Base-by-base conservation (phyloP, 805 yeast species). In the Vanderwaltozyma yarrowii region DNA sequence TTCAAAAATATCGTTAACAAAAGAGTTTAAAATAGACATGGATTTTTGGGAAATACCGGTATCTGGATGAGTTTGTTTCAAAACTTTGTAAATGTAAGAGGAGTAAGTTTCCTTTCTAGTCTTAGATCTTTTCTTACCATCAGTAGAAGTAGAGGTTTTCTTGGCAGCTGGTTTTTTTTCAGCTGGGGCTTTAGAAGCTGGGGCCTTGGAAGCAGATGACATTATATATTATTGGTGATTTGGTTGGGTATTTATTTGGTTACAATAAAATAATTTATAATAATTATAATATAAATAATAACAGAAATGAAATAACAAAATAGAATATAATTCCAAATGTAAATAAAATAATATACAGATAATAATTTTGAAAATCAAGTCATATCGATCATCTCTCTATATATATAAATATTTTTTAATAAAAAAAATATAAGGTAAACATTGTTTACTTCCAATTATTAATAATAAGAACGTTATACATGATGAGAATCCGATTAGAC, bases 11-110 rank as follows among this genome's bases (percentile, higher is more conserved):
- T 89, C 96, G 73, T 87, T 88, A 56, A 89, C 96, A 58, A 89
- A 89, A 32, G 96, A 89, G 83, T 89, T 89, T 89, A 89, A 80
- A 68, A 89, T 89, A 51, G 95, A 86, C 95, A 89, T 89, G 50
- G 97, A 95, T 67, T 86, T 84, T 73, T 87, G 95, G 57, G 97
- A 88, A 66, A 89, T 89, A 85, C 96, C 97, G 48, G 97, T 89
- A 69, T 89, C 96, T 69, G 96, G 97, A 72, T 89, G 97, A 47
- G 96, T 88, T 77, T 89, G 96, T 73, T 88, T 23, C 34, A 36
- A 25, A 17, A 21, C 34, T 23, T 34, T 34, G 92, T 88, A 89
- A 67, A 89, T 88, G 73, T 89, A 89, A 48, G 96, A 87, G 50
- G 95, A 86, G 76, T 87, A 89, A 50, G 96, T 86, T 74, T 89